Percentiles rank a stretch among this genome's conserved stretches.
phyloP scores from a whole-genome alignment of 1,284 basidiomycete genomes.

The Caloboletus inedulis region DNA sequence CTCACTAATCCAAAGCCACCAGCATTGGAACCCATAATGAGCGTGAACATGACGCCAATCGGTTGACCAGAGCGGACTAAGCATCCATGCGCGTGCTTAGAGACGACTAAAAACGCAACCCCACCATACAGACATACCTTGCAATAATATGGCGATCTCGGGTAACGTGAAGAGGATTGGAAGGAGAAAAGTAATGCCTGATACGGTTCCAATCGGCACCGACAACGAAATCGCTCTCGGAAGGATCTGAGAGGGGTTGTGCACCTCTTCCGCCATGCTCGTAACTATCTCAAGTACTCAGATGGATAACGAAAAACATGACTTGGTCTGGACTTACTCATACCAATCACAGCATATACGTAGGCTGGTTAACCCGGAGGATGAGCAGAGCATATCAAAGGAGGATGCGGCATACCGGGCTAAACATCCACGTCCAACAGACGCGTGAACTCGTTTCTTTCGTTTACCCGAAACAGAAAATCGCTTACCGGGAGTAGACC shows the following conservation, averaged over 20 bases:
- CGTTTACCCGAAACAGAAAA: neutral
- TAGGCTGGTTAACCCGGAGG: conserved; percentile 37
- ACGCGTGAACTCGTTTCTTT: neutral
- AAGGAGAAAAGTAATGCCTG: conserved; percentile 61
- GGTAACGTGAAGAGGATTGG: conserved; percentile 68
- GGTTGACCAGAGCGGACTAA: conserved; percentile 60
- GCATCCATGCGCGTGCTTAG: conserved; percentile 20
- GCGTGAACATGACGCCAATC: conserved; percentile 62
- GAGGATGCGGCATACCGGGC: conserved; percentile 35
- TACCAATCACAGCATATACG: conserved; percentile 50
- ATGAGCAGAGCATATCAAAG: conserved; percentile 1
- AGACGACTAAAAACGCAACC: neutral
- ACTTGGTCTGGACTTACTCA: conserved; percentile 38
- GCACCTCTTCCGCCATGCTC: conserved; percentile 66
- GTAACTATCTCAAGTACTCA: conserved; percentile 37
- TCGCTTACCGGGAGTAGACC: conserved; percentile 48
- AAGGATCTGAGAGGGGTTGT: conserved; percentile 51
- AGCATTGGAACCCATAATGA: conserved; percentile 56
- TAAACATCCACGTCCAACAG: conserved; percentile 2
- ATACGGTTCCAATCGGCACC: conserved; percentile 58
- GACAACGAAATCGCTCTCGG: conserved; percentile 60
- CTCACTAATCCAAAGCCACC: conserved; percentile 63
- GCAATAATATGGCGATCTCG: conserved; percentile 52
- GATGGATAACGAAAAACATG: neutral
- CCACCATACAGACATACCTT: conserved; percentile 34